phyloP scores from a whole-genome alignment of 345 rosid genomes.

The Draba incana region DNA sequence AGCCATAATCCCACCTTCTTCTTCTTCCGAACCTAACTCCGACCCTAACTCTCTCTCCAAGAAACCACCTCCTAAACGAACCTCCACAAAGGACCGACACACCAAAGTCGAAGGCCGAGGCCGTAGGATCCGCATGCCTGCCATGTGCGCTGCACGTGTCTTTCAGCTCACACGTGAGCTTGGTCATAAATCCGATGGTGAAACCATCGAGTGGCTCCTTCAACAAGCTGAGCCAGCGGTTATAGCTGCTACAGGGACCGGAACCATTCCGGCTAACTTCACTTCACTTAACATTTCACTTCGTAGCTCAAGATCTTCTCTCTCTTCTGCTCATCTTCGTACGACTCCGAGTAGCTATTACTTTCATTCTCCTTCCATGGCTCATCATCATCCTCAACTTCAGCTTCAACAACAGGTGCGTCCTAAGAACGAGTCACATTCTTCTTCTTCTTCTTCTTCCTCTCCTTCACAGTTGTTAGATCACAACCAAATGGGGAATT shows the following conservation, averaged over 20 bases:
- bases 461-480: conserved; percentile 34
- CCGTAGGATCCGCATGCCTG: conserved; percentile 96
- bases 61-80: conserved; percentile 73
- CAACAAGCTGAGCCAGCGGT: conserved; percentile 95
- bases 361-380: conserved; percentile 36
- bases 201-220: conserved; percentile 86
- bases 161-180: conserved; percentile 91
- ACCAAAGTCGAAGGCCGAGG: conserved; percentile 98
- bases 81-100: conserved; percentile 85
- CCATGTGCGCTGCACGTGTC: conserved; percentile 89
- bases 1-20: conserved; percentile 34
- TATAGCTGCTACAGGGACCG: conserved; percentile 92
- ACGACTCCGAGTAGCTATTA: conserved; percentile 49
- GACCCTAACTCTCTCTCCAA: conserved; percentile 40
- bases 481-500: conserved; percentile 53
- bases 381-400: conserved; percentile 21
- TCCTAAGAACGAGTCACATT: conserved; percentile 39
- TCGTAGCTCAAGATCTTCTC: conserved; percentile 74
- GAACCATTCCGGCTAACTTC: conserved; percentile 90
- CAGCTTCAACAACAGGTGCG: conserved; percentile 35
- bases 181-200: conserved; percentile 90
- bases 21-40: conserved; percentile 43
- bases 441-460: conserved; percentile 25
- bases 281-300: conserved; percentile 89
- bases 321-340: conserved; percentile 72